Evolutionary conservation across 2,329 filamentous ascomycete species (phyloP), one percentile per base, ranked within the genome.

Genomic region (Juglanconis sp.): DNA sequence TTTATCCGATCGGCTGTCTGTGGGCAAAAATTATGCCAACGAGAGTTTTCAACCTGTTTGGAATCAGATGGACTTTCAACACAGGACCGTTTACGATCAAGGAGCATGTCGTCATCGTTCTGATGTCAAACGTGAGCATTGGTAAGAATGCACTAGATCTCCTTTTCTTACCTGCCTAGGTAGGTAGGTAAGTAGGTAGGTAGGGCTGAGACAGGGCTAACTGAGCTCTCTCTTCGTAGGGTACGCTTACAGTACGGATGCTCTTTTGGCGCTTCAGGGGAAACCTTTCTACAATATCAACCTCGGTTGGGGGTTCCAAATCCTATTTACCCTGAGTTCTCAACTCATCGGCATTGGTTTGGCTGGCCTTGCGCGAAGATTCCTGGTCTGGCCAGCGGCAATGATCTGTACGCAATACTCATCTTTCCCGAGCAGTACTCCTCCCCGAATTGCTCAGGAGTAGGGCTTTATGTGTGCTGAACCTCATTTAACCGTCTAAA

Each of bases 301-400:
- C 4, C 70, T 79, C 0, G 74, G 79, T 7, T 80, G 78, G 64
- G 79, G 78, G 0, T 83, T 81, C 60, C 75, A 81, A 48, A 67
- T 82, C 2, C 69, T 82, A 0, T 71, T 83, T 53, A 76, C 74
- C 3, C 71, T 83, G 36, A 80, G 78, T 38, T 81, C 78, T 1
- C 80, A 83, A 64, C 66, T 81, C n/a, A 77, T 83, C 56, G 82
- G 82, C 0, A 81, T 83, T 48, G 78, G 79, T 2, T 69, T 84
- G 34, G 81, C 82, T 1, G 81, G 81, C 3, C 71, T 83, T 60
- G 76, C 76, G 40, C 71, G 78, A 11, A 72, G 76, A n/a, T 82
- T 78, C 66, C 72, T 83, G 9, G 68, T 78, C n/a, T 73, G 68
- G 60, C 81, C 78, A 8, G 74, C 81, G 3, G 74, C 78, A 1